A percentile compares a stretch with the other conserved stretches of the same genome.
Conservation (phyloP, 164 flowering plant genomes). For the Dillenia suffruticosa region DNA sequence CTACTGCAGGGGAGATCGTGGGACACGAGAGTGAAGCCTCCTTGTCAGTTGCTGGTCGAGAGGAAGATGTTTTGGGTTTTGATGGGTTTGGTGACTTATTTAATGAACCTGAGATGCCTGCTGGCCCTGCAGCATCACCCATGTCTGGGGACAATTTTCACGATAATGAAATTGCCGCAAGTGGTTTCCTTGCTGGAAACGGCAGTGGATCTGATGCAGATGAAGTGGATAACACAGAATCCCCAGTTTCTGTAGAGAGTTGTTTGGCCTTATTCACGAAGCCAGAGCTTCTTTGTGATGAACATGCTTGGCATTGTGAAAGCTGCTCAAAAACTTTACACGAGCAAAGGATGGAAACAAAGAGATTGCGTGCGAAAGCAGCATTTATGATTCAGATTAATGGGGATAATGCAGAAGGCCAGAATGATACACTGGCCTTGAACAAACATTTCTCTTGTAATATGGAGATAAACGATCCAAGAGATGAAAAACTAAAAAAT, state of each 20-base stretch:
- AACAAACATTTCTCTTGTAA: slow-evolving; percentile 5
- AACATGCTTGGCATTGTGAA: slow-evolving; percentile 94
- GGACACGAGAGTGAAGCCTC: slow-evolving; percentile 41
- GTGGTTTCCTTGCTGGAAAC: slow-evolving; percentile 35
- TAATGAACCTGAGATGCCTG: slow-evolving; percentile 66
- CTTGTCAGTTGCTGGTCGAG: slow-evolving; percentile 27
- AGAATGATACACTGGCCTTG: slow-evolving; percentile 8
- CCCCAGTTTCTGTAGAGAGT: slow-evolving; percentile 78
- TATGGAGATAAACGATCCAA: slow-evolving; percentile 9
- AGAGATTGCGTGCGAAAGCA: slow-evolving; percentile 14
- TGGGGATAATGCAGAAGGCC: slow-evolving; percentile 20
- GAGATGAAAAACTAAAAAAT: slow-evolving; percentile 22
- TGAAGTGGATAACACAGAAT: slow-evolving; percentile 75
- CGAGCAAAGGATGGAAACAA: slow-evolving; percentile 24
- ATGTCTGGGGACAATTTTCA: slow-evolving; percentile 20
- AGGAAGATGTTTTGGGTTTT: slow-evolving; percentile 50
- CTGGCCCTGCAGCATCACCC: slow-evolving; percentile 27
- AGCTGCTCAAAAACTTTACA: slow-evolving; percentile 56
- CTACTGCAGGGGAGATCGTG: slow-evolving; percentile 16
- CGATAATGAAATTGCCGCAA: slow-evolving; percentile 24
- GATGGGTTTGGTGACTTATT: slow-evolving; percentile 84
- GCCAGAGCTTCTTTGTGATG: slow-evolving; percentile 76
- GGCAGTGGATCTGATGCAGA: slow-evolving; percentile 83
- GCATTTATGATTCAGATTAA: slow-evolving; percentile 10
- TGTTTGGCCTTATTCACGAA: slow-evolving; percentile 73